A percentile compares a stretch with the other conserved stretches of the same genome.
phyloP scores from a whole-genome alignment of 2,329 filamentous ascomycete genomes.

The Thielaviopsis euricoi region DNA sequence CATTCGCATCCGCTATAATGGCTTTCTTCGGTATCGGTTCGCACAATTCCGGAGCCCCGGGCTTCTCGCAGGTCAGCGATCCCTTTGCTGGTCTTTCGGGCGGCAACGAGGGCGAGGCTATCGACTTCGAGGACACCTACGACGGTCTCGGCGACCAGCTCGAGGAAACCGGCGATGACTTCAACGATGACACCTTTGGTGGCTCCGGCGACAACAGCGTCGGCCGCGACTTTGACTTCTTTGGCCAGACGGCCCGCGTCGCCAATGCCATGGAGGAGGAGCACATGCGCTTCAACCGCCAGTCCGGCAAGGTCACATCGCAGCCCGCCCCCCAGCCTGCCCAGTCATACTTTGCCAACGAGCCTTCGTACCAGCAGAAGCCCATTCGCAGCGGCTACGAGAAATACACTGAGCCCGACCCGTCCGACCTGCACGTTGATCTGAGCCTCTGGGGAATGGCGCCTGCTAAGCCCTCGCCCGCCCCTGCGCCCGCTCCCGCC shows the following conservation, averaged over 20 bases:
- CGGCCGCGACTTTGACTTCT: slow-evolving; percentile 95
- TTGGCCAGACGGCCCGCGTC: slow-evolving; percentile 78
- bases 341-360: slow-evolving; percentile 8
- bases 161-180: slow-evolving; percentile 78
- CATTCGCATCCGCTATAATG: slow-evolving; percentile 35
- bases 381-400: slow-evolving; percentile 75
- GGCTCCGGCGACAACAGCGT: slow-evolving; percentile 35
- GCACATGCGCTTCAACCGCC: slow-evolving; percentile 65
- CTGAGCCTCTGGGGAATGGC: slow-evolving; percentile 80
- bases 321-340: slow-evolving; percentile 19
- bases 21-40: slow-evolving; percentile 72
- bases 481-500: slow-evolving; percentile 18
- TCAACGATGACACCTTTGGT: slow-evolving; percentile 93
- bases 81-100: slow-evolving; percentile 68
- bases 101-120: slow-evolving; percentile 39
- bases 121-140: slow-evolving; percentile 92
- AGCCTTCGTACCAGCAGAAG: slow-evolving; percentile 21
- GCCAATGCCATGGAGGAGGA: slow-evolving; percentile 79
- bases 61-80: slow-evolving; percentile 71
- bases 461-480: slow-evolving; percentile 28
- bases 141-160: slow-evolving; percentile 85
- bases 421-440: slow-evolving; percentile 81
- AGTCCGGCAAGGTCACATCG: slow-evolving; percentile 28
- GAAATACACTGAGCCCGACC: slow-evolving; percentile 70
- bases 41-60: slow-evolving; percentile 52